phyloP scores from a whole-genome alignment of 2,329 filamentous ascomycete species.

The Aureobasidium sp. region DNA sequence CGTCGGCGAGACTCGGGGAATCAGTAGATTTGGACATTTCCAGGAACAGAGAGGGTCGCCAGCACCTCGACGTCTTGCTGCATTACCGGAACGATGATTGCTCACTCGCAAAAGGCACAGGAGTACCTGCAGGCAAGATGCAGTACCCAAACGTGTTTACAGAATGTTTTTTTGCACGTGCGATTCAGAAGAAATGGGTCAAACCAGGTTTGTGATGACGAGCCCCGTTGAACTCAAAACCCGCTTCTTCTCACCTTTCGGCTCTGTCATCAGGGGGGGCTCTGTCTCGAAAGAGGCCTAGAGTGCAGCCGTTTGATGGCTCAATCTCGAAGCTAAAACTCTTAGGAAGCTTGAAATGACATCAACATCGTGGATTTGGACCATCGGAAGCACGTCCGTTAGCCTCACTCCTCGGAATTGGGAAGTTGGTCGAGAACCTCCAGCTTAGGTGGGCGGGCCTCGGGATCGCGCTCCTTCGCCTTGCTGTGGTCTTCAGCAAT shows the following conservation, averaged over 20 bases:
- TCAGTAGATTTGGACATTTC: not conserved
- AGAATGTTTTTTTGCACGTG: not conserved
- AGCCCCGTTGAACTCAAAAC: not conserved
- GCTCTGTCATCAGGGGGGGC: not conserved
- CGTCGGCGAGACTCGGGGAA: not conserved
- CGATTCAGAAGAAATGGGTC: not conserved
- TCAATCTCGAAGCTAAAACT: not conserved
- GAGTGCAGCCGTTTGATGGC: not conserved
- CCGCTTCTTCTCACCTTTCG: too few relatives aligned
- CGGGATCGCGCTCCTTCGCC: too few relatives aligned
- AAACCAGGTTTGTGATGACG: not conserved
- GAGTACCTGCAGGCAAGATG: not conserved
- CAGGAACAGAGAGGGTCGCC: too few relatives aligned
- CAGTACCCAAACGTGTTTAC: not conserved
- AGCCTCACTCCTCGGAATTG: not conserved
- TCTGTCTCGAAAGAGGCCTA: not conserved
- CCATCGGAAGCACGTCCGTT: not conserved
- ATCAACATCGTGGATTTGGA: not conserved
- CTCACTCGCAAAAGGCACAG: not conserved
- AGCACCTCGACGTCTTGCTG: not conserved
- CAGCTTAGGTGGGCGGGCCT: too few relatives aligned
- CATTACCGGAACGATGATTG: not conserved
- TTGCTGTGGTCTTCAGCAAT: too few relatives aligned
- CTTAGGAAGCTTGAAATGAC: constrained; percentile 1
- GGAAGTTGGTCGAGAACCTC: too few relatives aligned